Percentiles rank a stretch among this genome's conserved stretches.
Conservation (phyloP, 768 basidiomycete species). For the Mycena alexandri region DNA sequence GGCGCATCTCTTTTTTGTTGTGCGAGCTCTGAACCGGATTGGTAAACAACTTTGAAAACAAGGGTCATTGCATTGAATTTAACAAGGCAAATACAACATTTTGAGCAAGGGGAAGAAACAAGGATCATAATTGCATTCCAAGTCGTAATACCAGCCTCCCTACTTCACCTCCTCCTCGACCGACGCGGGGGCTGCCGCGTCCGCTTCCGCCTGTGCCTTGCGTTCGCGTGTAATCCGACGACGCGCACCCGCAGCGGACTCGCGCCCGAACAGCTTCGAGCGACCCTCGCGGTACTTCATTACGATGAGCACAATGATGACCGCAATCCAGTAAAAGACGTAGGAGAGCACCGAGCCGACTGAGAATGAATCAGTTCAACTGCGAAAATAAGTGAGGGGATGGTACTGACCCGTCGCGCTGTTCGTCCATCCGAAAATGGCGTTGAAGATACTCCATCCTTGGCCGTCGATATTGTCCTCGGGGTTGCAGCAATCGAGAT, state of each 20-base stretch:
- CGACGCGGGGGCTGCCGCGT: too few relatives aligned
- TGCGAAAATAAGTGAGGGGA: background rate
- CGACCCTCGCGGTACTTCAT: constrained; percentile 79
- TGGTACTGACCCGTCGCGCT: constrained; percentile 71
- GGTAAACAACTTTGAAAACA: too few relatives aligned
- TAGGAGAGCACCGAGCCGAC: constrained; percentile 89
- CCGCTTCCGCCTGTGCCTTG: constrained; percentile 9
- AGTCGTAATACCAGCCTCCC: constrained; percentile 6
- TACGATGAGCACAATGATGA: constrained; percentile 73
- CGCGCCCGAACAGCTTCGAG: constrained; percentile 68
- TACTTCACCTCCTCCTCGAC: constrained; percentile 28
- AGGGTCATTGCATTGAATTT: too few relatives aligned
- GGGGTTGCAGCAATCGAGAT: constrained; percentile 84
- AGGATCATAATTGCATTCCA: background rate
- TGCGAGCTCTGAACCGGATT: too few relatives aligned
- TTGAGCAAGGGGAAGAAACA: background rate
- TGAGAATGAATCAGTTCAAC: constrained; percentile 37
- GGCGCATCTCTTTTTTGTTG: too few relatives aligned
- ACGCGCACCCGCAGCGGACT: constrained; percentile 62
- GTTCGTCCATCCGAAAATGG: constrained; percentile 92
- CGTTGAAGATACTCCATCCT: constrained; percentile 88
- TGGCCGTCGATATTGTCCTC: constrained; percentile 61
- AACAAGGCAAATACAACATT: too few relatives aligned
- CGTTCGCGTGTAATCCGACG: constrained; percentile 46
- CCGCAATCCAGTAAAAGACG: constrained; percentile 92